A percentile compares a stretch with the other conserved stretches of the same genome.
These are phyloP conservation scores for Antrodiella citrinella DNA, from an alignment of 768 basidiomycete genomes.

Conservation along the genomic window DNA sequence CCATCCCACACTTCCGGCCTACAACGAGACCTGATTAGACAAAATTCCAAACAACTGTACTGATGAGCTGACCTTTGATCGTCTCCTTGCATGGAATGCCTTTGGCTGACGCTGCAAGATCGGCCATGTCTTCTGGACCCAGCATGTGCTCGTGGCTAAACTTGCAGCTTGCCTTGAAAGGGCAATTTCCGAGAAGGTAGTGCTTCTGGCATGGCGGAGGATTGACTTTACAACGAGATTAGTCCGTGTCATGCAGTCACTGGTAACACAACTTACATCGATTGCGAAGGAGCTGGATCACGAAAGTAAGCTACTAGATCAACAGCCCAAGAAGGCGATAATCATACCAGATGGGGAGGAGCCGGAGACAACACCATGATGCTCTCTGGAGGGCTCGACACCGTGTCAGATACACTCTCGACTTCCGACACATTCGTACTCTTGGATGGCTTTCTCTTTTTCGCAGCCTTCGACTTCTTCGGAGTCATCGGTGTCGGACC, in stretches of 20 bases:
- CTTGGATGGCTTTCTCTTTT: not conserved
- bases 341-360: not conserved
- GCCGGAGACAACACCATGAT: not conserved
- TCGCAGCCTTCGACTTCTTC: not conserved
- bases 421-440: not conserved
- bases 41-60: too few relatives aligned
- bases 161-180: not conserved
- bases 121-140: not conserved
- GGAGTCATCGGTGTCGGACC: not conserved
- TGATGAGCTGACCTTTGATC: not conserved
- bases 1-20: not conserved
- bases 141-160: not conserved
- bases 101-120: not conserved
- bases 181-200: not conserved
- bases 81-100: not conserved
- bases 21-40: not conserved
- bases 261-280: not conserved
- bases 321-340: too few relatives aligned
- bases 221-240: not conserved
- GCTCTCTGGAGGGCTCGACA: not conserved
- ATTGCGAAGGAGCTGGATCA: not conserved
- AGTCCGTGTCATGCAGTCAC: not conserved
- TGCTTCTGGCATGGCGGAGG: not conserved
- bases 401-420: not conserved
- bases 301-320: too few relatives aligned